Evolutionary conservation across 1,284 basidiomycete species (phyloP), one percentile per base, ranked within the genome.

Genomic region (Moniliophthora roreri): DNA sequence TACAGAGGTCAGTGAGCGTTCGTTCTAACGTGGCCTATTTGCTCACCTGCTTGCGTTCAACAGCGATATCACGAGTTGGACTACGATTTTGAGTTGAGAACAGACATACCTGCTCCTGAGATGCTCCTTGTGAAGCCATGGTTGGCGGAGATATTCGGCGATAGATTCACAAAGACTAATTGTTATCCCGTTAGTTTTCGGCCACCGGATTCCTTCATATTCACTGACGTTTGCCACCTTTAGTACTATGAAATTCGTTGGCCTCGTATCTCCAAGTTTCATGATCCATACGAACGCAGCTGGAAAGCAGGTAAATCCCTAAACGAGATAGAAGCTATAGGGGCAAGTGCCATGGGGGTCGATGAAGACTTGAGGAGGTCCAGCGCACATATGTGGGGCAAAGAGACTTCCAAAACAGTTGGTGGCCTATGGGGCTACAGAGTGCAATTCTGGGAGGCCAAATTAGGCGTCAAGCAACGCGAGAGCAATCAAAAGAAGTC

Each of bases 241-340:
- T 60, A 93, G 88, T 76, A 85, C 57, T 94, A 93, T 62, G 90
- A 90, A 62, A 74, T 93, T 3, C 85, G 93, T 4, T 95, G 90
- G 68, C 90, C 93, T 0, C 78, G 93, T 40, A 74, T 93, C 21
- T 73, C 77, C 26, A 93, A 92, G 63, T 70, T 87, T 3, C 82
- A 81, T 63, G 79, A 84, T 5, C 60, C 69, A 0, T 67, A 62
- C 11, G 89, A 91, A 53, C 79, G 91, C 15, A 65, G 72, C 9
- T 91, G 89, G 83, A 70, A 65, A 18, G 80, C 84, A 28, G 80
- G 81, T 60, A 61, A 75, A 13, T 68, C 73, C 8, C 66, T 84
- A 8, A 62, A 72, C 24, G 72, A 75, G 34, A 66, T 85, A 11
- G 77, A 85, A 53, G 61, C 63, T 1, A 75, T 82, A 45, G 87